These are phyloP conservation scores for Uronychia binucleata DNA, from an alignment of 73 alveolate genomes.

Conservation along the genomic window DNA sequence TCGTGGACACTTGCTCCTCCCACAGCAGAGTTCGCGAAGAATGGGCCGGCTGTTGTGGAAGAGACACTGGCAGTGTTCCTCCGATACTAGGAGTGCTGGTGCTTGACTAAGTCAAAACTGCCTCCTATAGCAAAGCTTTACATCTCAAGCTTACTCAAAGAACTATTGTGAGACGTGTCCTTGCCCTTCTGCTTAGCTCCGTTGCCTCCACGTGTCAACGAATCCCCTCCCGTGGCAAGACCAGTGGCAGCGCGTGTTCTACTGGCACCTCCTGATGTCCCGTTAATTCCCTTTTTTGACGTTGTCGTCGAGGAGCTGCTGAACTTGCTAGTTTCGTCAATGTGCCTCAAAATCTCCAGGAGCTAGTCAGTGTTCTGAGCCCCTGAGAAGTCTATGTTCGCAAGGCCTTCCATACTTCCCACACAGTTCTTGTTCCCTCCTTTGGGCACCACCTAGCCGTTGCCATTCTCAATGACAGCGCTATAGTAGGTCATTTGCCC, in stretches of 20 bases:
- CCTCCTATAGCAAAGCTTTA: not conserved
- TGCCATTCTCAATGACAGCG: not conserved
- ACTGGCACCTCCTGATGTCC: not conserved
- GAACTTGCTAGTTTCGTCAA: not conserved
- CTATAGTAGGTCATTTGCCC: not conserved
- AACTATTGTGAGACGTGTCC: not conserved
- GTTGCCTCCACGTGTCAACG: not conserved
- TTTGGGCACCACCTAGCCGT: not conserved
- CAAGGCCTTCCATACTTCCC: not conserved
- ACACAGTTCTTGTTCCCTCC: not conserved
- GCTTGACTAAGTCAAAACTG: not conserved
- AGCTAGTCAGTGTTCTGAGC: not conserved
- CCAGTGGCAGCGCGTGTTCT: not conserved
- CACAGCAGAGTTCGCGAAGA: not conserved
- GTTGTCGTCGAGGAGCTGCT: not conserved
- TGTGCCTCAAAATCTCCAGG: not conserved
- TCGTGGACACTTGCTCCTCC: not conserved
- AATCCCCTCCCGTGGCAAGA: not conserved
- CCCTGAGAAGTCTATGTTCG: not conserved
- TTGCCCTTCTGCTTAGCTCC: not conserved
- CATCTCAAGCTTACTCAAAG: not conserved
- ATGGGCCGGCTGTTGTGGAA: not conserved
- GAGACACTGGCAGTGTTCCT: not conserved
- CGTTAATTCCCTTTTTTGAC: not conserved
- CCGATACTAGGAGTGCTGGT: not conserved